Evolutionary conservation across 108 stramenopile genomes (phyloP).

Genomic region (Conticribra weissflogii): DNA sequence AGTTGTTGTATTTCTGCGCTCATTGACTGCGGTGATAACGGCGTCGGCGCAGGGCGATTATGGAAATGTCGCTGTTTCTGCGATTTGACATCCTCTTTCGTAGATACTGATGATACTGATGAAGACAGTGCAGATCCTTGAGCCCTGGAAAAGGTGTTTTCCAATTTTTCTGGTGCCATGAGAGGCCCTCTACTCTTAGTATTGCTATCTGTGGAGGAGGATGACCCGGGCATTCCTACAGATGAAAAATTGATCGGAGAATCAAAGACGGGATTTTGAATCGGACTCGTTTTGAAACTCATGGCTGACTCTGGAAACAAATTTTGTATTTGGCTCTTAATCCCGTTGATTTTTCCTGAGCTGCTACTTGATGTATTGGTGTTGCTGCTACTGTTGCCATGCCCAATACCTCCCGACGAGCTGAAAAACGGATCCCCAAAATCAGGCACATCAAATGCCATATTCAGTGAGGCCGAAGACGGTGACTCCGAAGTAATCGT

Average conservation of each 20-base stretch:
- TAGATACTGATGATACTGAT: conserved; percentile 9
- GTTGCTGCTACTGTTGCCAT: conserved; percentile 7
- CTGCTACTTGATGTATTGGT: neutral
- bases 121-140: neutral
- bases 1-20: conserved; percentile 51
- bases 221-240: conserved; percentile 13
- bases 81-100: neutral
- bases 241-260: conserved; percentile 21
- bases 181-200: neutral
- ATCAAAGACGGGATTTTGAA: conserved; percentile 18
- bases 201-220: conserved; percentile 3
- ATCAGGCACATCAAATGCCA: conserved; percentile 54
- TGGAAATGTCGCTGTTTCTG: neutral
- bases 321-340: conserved; percentile 16
- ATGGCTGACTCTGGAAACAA: conserved; percentile 25
- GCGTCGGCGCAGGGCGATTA: conserved; percentile 29
- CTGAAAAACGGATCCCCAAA: conserved; percentile 71
- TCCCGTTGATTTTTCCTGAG: neutral
- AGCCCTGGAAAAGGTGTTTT: neutral
- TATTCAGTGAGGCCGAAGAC: conserved; percentile 26
- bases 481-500: conserved; percentile 45
- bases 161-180: neutral
- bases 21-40: conserved; percentile 28
- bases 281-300: conserved; percentile 25
- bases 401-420: conserved; percentile 21